phyloP scores from a whole-genome alignment of 1,284 basidiomycete genomes.

The Ustilago tritici region DNA sequence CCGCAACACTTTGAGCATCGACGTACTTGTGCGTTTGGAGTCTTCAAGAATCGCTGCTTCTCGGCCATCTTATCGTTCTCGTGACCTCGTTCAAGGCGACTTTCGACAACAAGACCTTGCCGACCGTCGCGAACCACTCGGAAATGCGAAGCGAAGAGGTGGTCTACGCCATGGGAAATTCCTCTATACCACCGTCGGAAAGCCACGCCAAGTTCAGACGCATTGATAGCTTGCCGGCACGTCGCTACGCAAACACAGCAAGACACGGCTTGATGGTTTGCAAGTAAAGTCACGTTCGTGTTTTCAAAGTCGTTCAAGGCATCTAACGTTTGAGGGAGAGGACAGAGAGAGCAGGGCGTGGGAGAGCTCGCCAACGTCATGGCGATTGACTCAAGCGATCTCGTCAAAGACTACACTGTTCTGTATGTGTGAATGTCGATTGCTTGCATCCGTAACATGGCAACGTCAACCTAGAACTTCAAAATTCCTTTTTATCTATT shows the following conservation, averaged over 20 bases:
- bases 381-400: neutral
- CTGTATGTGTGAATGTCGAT: neutral
- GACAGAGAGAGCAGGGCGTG: neutral
- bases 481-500: neutral
- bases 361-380: neutral
- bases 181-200: conserved; percentile 1
- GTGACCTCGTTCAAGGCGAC: neutral
- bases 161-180: neutral
- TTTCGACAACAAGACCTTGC: neutral
- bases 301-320: neutral
- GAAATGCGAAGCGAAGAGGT: neutral
- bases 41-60: neutral
- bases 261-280: conserved; percentile 4
- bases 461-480: neutral
- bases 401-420: neutral
- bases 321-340: too few species aligned
- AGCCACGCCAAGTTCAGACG: neutral
- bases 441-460: neutral
- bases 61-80: neutral
- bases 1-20: too few species aligned
- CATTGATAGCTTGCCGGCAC: neutral
- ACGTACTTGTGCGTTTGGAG: too few species aligned
- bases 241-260: neutral
- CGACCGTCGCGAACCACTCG: neutral
- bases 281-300: neutral